Evolutionary conservation across 129 eudicot species (phyloP).

Genomic region (Sambucus nigra): DNA sequence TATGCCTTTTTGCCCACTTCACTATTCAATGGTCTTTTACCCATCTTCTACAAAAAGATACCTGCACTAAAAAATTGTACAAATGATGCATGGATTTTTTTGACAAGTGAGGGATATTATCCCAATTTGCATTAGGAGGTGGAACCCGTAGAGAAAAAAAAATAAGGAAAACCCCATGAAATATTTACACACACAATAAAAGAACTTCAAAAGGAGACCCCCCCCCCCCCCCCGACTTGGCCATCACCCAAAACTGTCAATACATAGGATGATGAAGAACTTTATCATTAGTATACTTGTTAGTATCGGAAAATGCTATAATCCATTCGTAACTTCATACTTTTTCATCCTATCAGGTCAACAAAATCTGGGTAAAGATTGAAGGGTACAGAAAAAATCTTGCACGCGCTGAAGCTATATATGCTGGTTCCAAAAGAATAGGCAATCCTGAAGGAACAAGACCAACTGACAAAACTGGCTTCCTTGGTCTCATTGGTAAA

Average conservation of each 20-base stretch:
- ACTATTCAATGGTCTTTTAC: not conserved
- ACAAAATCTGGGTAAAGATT: constrained; percentile 61
- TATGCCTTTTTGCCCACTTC: not conserved
- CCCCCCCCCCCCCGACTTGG: too few species aligned
- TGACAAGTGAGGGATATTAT: too few species aligned
- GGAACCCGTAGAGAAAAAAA: not conserved
- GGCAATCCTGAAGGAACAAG: constrained; percentile 48
- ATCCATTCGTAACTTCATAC: constrained; percentile 3
- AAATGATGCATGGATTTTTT: too few species aligned
- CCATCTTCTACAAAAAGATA: too few species aligned
- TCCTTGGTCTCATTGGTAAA: constrained; percentile 61
- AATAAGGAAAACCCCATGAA: not conserved
- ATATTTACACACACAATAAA: too few species aligned
- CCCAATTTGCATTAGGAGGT: too few species aligned
- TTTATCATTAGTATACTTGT: too few species aligned
- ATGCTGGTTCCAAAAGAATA: constrained; percentile 33
- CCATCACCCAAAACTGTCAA: too few species aligned
- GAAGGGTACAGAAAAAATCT: constrained; percentile 69
- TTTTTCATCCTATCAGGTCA: constrained; percentile 27
- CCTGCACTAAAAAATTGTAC: too few species aligned
- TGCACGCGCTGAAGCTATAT: constrained; percentile 54
- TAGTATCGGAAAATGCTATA: too few species aligned
- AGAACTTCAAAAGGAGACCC: not conserved
- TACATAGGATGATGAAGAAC: too few species aligned
- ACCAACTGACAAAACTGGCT: constrained; percentile 52